Evolutionary conservation across 805 yeast genomes (phyloP).

Genomic region (Kodamaea nitidulidarum): DNA sequence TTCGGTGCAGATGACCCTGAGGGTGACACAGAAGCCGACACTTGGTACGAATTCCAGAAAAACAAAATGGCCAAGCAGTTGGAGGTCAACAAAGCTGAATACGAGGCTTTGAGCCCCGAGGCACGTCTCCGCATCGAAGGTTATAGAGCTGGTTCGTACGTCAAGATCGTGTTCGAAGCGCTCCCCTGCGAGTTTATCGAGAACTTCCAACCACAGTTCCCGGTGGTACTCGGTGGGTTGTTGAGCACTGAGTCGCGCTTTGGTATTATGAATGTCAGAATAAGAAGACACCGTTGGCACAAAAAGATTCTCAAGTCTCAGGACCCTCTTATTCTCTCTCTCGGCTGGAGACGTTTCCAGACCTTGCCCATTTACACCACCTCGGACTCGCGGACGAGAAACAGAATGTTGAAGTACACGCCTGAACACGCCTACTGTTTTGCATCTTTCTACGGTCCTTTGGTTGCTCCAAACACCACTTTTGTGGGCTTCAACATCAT

Average conservation of each 20-base stretch:
- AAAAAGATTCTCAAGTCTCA: constrained; percentile 91
- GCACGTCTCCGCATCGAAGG: constrained; percentile 85
- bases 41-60: constrained; percentile 97
- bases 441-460: constrained; percentile 94
- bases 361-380: constrained; percentile 95
- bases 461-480: constrained; percentile 95
- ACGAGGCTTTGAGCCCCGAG: constrained; percentile 67
- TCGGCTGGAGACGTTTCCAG: constrained; percentile 99
- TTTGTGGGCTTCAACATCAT: constrained; percentile 93
- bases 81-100: constrained; percentile 84
- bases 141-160: constrained; percentile 88
- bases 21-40: constrained; percentile 69
- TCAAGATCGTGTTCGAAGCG: constrained; percentile 74
- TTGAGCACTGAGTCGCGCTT: constrained; percentile 87
- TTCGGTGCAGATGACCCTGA: constrained; percentile 79
- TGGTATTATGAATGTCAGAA: constrained; percentile 88
- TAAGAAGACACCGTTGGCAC: constrained; percentile 99
- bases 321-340: constrained; percentile 88
- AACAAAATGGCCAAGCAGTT: constrained; percentile 95
- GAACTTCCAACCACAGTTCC: constrained; percentile 79
- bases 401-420: constrained; percentile 95
- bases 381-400: constrained; percentile 94
- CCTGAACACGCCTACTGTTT: constrained; percentile 97
- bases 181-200: constrained; percentile 89
- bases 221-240: constrained; percentile 87